Base-by-base conservation (phyloP, 352 stramenopile genomes). In the Blastocystis sp. region DNA sequence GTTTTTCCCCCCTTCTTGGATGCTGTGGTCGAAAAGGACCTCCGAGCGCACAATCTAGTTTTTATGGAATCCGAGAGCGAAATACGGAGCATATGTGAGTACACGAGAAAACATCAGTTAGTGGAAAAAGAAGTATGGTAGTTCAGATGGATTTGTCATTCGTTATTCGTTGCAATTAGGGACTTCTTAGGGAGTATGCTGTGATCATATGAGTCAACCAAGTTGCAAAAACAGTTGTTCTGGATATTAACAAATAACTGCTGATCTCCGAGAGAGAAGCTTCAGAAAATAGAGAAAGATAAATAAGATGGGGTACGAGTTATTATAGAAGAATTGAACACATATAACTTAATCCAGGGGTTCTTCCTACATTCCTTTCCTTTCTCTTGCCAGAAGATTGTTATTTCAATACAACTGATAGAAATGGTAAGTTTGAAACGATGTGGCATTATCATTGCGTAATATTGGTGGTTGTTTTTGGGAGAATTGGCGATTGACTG, bases 331-430 rank as follows among this genome's bases (percentile, higher is more conserved):
- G 27, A n/a, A 62, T 3, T n/a, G 56, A 62, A 62, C 27, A 62
- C 19, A 62, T 7, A 13, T 17, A 17, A n/a, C 27, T 33, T 62
- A 13, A 57, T 53, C 66, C 35, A 78, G 66, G 66, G 66, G 66
- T 48, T 7, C 17, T 0, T 15, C 27, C n/a, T 57, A 15, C 66
- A 59, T 35, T 58, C 44, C 0, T 35, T 57, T 75, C 48, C 19
- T 51, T 78, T 35, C 15, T 78, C 44, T 51, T 78, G 37, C 66
- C 53, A 51, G 57, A 78, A 78, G 66, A 78, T 78, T 78, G 66
- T 56, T 58, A 78, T 78, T 78, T 78, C 66, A 57, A 54, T 56
- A 35, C 44, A 57, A 35, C 44, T 35, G 33, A 56, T n/a, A 56
- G 22, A 78, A 78, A 78, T 78, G 66, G 66, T 78, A 78, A 54